Conservation (phyloP, 305 asterid species). For the Withania somnifera region DNA sequence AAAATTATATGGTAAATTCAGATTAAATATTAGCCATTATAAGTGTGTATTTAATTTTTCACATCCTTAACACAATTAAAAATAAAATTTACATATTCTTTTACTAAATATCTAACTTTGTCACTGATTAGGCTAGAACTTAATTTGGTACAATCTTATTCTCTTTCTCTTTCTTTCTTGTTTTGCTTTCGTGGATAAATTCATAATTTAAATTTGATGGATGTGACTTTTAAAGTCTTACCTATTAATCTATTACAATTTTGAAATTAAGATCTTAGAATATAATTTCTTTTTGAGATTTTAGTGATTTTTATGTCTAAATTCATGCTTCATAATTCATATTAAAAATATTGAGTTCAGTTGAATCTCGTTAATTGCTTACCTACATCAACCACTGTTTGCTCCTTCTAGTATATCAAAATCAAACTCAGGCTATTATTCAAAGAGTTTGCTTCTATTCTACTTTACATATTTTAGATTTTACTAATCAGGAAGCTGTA, state of each 20-base stretch:
- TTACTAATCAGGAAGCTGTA: too few species aligned
- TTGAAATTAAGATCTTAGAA: neutral
- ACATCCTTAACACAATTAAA: too few species aligned
- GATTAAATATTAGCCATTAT: too few species aligned
- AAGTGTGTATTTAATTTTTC: too few species aligned
- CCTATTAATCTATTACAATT: neutral
- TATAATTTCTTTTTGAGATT: neutral
- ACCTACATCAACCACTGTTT: neutral
- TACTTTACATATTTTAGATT: neutral
- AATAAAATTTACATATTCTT: too few species aligned
- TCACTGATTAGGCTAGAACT: too few species aligned
- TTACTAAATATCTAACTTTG: too few species aligned
- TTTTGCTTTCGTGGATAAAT: neutral
- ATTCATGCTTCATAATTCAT: neutral
- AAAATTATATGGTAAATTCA: neutral
- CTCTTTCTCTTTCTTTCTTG: neutral
- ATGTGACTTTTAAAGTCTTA: neutral
- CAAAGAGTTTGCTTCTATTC: neutral
- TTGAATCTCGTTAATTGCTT: neutral
- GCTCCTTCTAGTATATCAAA: neutral
- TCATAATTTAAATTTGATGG: neutral
- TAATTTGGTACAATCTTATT: neutral
- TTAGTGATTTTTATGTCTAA: neutral
- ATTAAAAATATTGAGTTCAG: neutral
- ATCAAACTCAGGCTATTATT: neutral